phyloP scores from a whole-genome alignment of 179 eudicot species.

The Heliamphora pulchella region DNA sequence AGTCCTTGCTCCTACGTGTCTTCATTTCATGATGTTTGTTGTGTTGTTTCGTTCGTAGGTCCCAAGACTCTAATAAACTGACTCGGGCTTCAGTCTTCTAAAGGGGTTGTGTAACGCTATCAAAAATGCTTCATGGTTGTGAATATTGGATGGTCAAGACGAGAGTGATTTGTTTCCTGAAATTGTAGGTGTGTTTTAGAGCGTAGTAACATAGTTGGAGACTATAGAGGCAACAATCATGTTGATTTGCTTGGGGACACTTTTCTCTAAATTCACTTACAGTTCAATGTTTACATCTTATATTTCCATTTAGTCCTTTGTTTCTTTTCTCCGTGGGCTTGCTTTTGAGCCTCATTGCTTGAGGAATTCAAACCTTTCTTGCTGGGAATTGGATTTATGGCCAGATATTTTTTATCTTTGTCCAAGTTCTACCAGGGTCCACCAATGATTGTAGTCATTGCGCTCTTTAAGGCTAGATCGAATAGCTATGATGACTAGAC shows the following conservation, averaged over 20 bases:
- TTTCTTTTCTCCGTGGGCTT: not conserved
- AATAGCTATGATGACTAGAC: not conserved
- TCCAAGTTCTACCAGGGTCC: not conserved
- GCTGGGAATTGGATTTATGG: not conserved
- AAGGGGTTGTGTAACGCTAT: not conserved
- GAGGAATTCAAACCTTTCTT: slow-evolving; percentile 1
- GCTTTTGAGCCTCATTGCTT: not conserved
- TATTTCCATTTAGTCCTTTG: not conserved
- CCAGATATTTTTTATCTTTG: not conserved
- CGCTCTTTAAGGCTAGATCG: not conserved
- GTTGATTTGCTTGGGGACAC: not conserved
- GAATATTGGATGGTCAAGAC: not conserved
- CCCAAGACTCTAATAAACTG: not conserved
- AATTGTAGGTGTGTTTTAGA: no score
- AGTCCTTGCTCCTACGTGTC: no score
- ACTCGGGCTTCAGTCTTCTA: not conserved
- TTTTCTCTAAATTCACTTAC: not conserved
- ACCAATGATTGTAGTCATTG: not conserved
- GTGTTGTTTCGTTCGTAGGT: no score
- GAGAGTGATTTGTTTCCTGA: not conserved
- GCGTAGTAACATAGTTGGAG: not conserved
- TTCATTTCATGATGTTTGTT: no score
- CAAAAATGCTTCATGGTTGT: not conserved
- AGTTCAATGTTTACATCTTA: not conserved
- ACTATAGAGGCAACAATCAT: not conserved